Percentiles rank a stretch among this genome's conserved stretches.
Conservation (phyloP, 257 asterid genomes). For the Gardenia jasminoides region DNA sequence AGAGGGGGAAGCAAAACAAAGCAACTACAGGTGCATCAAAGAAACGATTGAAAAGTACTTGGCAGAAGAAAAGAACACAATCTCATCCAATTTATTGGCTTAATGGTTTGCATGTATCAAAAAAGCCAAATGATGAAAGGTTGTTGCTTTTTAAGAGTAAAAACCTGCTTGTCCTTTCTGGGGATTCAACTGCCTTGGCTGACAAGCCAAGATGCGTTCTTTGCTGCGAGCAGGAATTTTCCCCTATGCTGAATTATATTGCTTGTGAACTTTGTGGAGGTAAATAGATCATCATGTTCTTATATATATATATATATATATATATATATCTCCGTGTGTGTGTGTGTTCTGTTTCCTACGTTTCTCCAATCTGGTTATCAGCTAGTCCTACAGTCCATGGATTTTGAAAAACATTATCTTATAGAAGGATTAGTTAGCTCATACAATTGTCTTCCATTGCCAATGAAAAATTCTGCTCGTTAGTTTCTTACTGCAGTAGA, state of each 20-base stretch:
- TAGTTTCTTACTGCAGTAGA: not conserved
- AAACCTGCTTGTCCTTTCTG: conserved; percentile 52
- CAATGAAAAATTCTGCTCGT: not conserved
- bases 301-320: conserved; percentile 7
- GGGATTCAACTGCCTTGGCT: conserved; percentile 31
- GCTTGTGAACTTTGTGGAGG: conserved; percentile 91
- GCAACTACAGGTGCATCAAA: conserved; percentile 34
- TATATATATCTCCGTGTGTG: conserved; percentile 11
- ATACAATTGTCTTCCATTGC: too few species aligned
- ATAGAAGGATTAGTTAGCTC: not conserved
- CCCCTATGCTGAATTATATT: conserved; percentile 57
- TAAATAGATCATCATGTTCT: conserved; percentile 24
- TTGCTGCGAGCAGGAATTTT: conserved; percentile 65
- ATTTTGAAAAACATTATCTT: not conserved
- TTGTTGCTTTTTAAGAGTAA: conserved; percentile 49
- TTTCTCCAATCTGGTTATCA: conserved; percentile 17
- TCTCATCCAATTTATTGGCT: conserved; percentile 65
- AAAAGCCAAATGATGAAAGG: conserved; percentile 62
- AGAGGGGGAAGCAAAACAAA: conserved; percentile 48
- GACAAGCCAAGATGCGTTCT: conserved; percentile 66
- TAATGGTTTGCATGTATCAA: conserved; percentile 67
- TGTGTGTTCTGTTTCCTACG: not conserved
- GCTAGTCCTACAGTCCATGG: not conserved
- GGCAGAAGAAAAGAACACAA: conserved; percentile 62
- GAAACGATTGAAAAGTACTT: conserved; percentile 38